Base-by-base conservation (phyloP, 345 rosid genomes). In the Reutealis trisperma region DNA sequence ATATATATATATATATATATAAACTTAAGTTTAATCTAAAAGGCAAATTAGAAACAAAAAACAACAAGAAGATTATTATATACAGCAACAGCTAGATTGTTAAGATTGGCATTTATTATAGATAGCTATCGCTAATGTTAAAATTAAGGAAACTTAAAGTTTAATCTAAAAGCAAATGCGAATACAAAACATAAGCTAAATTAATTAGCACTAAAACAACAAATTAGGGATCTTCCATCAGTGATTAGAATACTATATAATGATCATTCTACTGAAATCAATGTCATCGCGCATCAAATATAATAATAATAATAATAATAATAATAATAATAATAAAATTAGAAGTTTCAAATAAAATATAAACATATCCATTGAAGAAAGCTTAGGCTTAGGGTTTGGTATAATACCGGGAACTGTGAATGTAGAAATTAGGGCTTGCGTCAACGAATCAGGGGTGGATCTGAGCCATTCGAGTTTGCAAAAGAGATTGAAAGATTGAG, bases 361-460 rank as follows among this genome's bases (percentile, higher is more conserved):
- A 49, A 47, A 14, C 2, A 68, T 13, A 49, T 22, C 4, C 21
- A 41, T 8, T 4, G 6, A 7, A 69, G 4, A 32, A 49, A 14
- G 19, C 25, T 24, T n/a, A 54, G 37, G 62, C 18, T 70, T 70
- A 52, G 62, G 73, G 73, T 69, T 67, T 27, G 3, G 3, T 34
- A 37, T 37, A 37, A 7, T 5, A 37, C 41, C 41, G 4, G 41
- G 6, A 37, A 37, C 41, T 37, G 41, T 37, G 6, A 37, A 37
- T 37, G 41, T 37, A 37, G 41, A 30, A 30, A 70, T 51, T n/a
- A 13, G 3, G 34, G 12, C 8, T 47, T 68, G 41, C 41, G 41
- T 45, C 72, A 68, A 41, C 18, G 12, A 68, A 22, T 47, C 37
- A 45, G 42, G 27, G 42, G 9, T 69, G 72, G 72, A 71, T 71